A percentile compares a stretch with the other conserved stretches of the same genome.
Evolutionary conservation across 805 yeast genomes (phyloP).

Genomic region (Suhomyces sp.): DNA sequence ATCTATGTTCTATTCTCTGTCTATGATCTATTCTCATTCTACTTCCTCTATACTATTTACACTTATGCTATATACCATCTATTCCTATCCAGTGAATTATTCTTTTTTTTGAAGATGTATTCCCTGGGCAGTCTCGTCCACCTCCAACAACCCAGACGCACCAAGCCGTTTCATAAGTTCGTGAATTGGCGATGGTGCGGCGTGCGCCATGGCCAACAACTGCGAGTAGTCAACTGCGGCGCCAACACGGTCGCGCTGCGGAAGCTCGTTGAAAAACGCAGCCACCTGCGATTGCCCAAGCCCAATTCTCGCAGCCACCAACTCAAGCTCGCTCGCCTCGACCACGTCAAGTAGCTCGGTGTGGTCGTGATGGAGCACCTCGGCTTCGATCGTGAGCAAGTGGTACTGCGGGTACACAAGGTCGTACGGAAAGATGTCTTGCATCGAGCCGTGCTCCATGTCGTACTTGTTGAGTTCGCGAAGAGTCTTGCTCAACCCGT

Average conservation of each 20-base stretch:
- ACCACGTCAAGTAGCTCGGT: constrained; percentile 18
- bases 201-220: constrained; percentile 13
- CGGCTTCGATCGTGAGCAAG: constrained; percentile 31
- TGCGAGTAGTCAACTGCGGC: constrained; percentile 13
- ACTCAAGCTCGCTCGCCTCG: constrained; percentile 22
- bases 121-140: constrained; percentile 9
- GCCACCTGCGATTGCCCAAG: constrained; percentile 11
- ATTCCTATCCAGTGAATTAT: neutral
- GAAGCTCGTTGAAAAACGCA: constrained; percentile 12
- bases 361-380: constrained; percentile 24
- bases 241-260: neutral
- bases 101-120: neutral
- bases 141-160: constrained; percentile 17
- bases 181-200: neutral
- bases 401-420: constrained; percentile 22
- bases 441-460: constrained; percentile 1
- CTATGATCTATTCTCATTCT: too few species aligned
- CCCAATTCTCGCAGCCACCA: constrained; percentile 26
- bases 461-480: constrained; percentile 3
- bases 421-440: constrained; percentile 28
- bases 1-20: too few species aligned
- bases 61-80: neutral
- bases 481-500: neutral
- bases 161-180: constrained; percentile 19
- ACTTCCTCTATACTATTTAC: neutral